Percentiles rank a stretch among this genome's conserved stretches.
These are phyloP conservation scores for Blepharisma japonicum DNA, from an alignment of 73 alveolate species.

Conservation along the genomic window DNA sequence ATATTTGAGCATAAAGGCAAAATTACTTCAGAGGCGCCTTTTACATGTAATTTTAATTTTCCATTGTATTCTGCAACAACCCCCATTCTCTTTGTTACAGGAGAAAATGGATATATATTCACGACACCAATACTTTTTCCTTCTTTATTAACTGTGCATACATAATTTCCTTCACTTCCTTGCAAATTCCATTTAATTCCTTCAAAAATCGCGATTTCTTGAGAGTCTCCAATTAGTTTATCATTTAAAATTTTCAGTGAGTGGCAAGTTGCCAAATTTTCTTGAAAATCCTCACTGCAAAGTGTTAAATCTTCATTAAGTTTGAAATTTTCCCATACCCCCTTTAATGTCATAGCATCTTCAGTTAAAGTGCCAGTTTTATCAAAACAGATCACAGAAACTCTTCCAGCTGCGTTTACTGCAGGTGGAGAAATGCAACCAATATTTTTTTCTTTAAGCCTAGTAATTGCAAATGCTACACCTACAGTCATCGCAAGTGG, in stretches of 20 bases:
- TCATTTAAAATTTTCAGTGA: constrained; percentile 55
- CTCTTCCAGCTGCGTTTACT: constrained; percentile 88
- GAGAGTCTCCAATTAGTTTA: constrained; percentile 88
- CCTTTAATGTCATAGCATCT: constrained; percentile 86
- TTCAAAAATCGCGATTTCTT: constrained; percentile 91
- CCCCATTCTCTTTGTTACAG: constrained; percentile 87
- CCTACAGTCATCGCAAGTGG: constrained; percentile 77
- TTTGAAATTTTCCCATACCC: constrained; percentile 53
- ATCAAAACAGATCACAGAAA: constrained; percentile 86
- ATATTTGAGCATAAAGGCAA: constrained; percentile 40
- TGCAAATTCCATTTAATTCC: constrained; percentile 68
- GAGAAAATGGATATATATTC: constrained; percentile 85
- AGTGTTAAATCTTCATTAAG: constrained; percentile 6
- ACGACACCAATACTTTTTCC: constrained; percentile 55
- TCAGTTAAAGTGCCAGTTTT: constrained; percentile 98
- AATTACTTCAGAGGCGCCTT: constrained; percentile 40
- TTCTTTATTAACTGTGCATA: background rate
- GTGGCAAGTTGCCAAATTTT: constrained; percentile 52
- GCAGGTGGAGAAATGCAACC: constrained; percentile 88
- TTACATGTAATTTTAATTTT: constrained; percentile 1
- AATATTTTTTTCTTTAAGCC: constrained; percentile 68
- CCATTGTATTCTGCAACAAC: constrained; percentile 54
- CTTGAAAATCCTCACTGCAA: constrained; percentile 24
- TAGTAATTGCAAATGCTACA: constrained; percentile 45
- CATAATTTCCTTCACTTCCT: constrained; percentile 52